Evolutionary conservation across 169 alveolate genomes (phyloP).

Genomic region (Cryptosporidium bovis): DNA sequence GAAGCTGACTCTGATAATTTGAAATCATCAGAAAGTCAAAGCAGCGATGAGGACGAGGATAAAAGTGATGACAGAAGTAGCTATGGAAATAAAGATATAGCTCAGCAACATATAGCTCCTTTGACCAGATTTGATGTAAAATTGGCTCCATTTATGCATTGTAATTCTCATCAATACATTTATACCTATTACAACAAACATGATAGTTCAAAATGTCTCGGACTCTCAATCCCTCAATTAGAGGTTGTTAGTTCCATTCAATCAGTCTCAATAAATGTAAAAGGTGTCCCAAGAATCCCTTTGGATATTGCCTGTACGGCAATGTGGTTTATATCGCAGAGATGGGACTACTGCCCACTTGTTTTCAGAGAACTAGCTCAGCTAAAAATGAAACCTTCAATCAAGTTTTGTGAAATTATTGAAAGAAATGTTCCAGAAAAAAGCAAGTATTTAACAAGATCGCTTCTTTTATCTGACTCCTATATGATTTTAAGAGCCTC

Average conservation of each 20-base stretch:
- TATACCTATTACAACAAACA: constrained; percentile 41
- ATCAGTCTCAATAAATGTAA: constrained; percentile 14
- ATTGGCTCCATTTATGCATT: constrained; percentile 73
- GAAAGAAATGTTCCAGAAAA: constrained; percentile 7
- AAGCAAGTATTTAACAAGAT: constrained; percentile 15
- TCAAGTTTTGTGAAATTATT: constrained; percentile 33
- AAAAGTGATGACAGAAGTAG: background rate
- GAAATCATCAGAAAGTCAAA: background rate
- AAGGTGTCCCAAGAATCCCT: constrained; percentile 32
- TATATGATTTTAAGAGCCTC: constrained; percentile 30
- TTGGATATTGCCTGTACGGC: constrained; percentile 62
- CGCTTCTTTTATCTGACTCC: constrained; percentile 1
- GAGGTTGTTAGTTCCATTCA: constrained; percentile 43
- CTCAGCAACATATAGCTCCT: background rate
- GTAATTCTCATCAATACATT: constrained; percentile 39
- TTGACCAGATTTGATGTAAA: constrained; percentile 51
- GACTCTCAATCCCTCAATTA: constrained; percentile 31
- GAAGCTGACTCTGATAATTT: background rate
- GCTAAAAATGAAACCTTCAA: background rate
- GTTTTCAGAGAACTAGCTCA: constrained; percentile 30
- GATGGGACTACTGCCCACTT: constrained; percentile 54
- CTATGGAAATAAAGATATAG: too few relatives aligned
- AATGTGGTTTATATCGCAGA: constrained; percentile 71
- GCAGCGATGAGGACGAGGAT: background rate
- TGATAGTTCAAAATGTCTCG: constrained; percentile 58